Base-by-base conservation (phyloP, 345 rosid genomes). In the Hibiscus trionum region DNA sequence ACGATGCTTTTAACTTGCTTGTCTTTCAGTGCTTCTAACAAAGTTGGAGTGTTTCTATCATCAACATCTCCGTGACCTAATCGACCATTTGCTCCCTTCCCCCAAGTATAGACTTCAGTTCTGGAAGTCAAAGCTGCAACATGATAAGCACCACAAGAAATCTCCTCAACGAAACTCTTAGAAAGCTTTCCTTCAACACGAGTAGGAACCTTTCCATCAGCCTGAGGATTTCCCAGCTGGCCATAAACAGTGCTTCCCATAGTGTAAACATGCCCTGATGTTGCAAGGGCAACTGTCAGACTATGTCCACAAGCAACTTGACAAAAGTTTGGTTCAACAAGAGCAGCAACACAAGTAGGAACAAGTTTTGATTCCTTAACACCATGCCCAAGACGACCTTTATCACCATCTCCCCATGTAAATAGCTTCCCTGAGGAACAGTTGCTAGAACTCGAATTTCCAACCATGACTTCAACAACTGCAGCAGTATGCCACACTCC, bases 331-430 rank as follows among this genome's bases (percentile, higher is more conserved):
- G 99, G 97, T 61, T 92, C 97, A 74, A 89, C 96, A 71, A 90
- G 92, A 77, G 96, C 93, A 80, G 97, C 97, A 78, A 95, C 99
- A 80, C 93, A 90, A 47, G 97, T 92, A 72, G 99, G 99, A 76
- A 84, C 97, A 50, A 92, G 89, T 80, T 85, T 95, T 60, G 90
- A 73, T 80, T 95, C 99, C 84, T 88, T 95, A 82, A 90, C 91
- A 75, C 97, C 97, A 76, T 92, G 99, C 75, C 99, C 99, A 75
- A 95, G 99, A 72, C 91, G 90, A 39, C 93, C 90, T 76, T 95
- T 95, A 81, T 95, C 99, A 67, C 99, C 99, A 81, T 95, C 99
- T 19, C 99, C 99, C 99, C 99, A 95, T 11, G 98, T 95, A 77
- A 92, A 95, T 59, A 95, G 88, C 84, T 95, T 95, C 65, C 96